phyloP scores from a whole-genome alignment of 106 monocot species.

The Posidonia australis region DNA sequence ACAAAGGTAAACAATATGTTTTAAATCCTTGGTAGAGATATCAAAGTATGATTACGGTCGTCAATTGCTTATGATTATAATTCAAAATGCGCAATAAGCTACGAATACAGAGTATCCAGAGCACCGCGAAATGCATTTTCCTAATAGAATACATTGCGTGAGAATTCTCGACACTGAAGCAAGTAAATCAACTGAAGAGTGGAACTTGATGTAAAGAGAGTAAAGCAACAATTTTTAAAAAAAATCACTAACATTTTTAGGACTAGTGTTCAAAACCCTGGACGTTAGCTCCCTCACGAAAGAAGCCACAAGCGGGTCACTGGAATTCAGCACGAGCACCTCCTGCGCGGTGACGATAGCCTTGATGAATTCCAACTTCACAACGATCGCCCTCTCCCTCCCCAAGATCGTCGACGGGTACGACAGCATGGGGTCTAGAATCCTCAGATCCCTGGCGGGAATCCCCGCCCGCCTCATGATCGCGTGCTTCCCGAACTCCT shows the following conservation, averaged over 20 bases:
- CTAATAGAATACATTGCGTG: too few relatives aligned
- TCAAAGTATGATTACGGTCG: too few relatives aligned
- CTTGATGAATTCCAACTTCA: conserved; percentile 58
- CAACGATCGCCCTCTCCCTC: conserved; percentile 50
- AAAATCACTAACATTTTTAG: conserved; percentile 4
- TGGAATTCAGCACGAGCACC: conserved; percentile 43
- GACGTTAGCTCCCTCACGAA: conserved; percentile 38
- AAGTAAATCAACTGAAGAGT: too few relatives aligned
- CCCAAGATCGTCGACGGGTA: conserved; percentile 59
- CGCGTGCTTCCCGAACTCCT: conserved; percentile 50
- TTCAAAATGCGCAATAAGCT: too few relatives aligned
- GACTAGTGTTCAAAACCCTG: neutral
- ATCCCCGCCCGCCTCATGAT: conserved; percentile 55
- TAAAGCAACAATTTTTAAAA: too few relatives aligned
- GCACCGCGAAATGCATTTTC: too few relatives aligned
- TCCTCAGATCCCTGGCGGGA: conserved; percentile 49
- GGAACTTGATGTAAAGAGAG: too few relatives aligned
- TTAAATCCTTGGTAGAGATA: too few relatives aligned
- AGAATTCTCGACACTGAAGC: too few relatives aligned
- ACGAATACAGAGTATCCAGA: too few relatives aligned
- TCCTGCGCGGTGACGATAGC: conserved; percentile 53
- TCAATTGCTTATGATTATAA: too few relatives aligned
- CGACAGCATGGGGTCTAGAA: conserved; percentile 49
- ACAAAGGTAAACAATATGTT: too few relatives aligned
- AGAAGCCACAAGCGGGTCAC: conserved; percentile 29